Evolutionary conservation across 1,284 basidiomycete species (phyloP).

Genomic region (Leccinum subfulvum): DNA sequence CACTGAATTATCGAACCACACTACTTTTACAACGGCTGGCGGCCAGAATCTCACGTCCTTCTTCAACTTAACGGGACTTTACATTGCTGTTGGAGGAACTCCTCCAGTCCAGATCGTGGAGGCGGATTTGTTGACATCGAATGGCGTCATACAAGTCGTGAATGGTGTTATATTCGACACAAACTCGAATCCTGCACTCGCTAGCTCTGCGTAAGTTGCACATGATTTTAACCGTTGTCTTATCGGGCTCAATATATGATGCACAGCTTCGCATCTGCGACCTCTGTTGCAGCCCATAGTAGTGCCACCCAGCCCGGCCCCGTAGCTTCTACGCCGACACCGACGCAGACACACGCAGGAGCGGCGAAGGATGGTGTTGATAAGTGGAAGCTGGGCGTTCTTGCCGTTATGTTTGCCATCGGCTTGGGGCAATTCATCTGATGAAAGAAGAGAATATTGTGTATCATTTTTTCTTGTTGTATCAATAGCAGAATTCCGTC

Average conservation of each 20-base stretch:
- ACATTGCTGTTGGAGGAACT: conserved; percentile 50
- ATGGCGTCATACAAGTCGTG: conserved; percentile 75
- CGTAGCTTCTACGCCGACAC: conserved; percentile 10
- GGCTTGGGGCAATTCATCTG: conserved; percentile 14
- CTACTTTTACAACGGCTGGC: conserved; percentile 53
- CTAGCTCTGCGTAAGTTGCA: conserved; percentile 53
- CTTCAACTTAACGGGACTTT: conserved; percentile 62
- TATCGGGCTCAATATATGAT: conserved; percentile 1
- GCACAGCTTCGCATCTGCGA: conserved; percentile 30
- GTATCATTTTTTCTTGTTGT: conserved; percentile 2
- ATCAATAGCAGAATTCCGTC: conserved; percentile 4
- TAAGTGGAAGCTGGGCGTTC: conserved; percentile 5
- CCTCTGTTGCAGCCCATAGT: conserved; percentile 29
- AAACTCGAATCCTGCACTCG: conserved; percentile 46
- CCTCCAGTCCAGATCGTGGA: conserved; percentile 57
- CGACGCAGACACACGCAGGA: conserved; percentile 2
- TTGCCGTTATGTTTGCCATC: conserved; percentile 6
- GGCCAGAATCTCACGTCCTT: conserved; percentile 57
- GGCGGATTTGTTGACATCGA: conserved; percentile 63
- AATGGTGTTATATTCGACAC: conserved; percentile 62
- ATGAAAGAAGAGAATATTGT: neutral
- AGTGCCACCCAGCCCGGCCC: conserved; percentile 28
- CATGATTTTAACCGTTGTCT: neutral
- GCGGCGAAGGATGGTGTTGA: neutral
- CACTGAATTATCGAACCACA: conserved; percentile 37